Evolutionary conservation across 768 basidiomycete genomes (phyloP), one percentile per base, ranked within the genome.

Genomic region (Lentinula sp.): DNA sequence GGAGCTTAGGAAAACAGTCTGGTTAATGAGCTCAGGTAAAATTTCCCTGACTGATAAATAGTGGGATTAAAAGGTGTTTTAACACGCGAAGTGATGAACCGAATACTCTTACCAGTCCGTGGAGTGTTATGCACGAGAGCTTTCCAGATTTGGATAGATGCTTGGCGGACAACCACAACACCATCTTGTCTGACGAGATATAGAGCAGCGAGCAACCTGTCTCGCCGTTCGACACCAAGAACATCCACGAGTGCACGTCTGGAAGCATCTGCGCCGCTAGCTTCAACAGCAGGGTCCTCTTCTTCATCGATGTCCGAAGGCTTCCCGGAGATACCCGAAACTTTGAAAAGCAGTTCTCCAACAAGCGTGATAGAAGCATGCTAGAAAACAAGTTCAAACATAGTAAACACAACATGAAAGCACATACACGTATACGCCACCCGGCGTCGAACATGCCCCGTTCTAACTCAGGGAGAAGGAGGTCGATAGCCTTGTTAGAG

Each of bases 71-170:
- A 46, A 40, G 23, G 16, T 45, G 60, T 50, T 32, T 10, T 8
- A n/a, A 11, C 61, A 15, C 48, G 34, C 42, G 11, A 40, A 37
- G 53, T 15, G 21, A 35, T 28, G 28, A 28, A 28, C 28, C 28
- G 39, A 28, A 57, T 37, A 53, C 49, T 32, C 76, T 60, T 69
- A 93, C 93, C 88, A 65, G 94, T 96, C 49, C 89, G 80, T 5
- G 93, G 95, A 0, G 94, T 96, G 67, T 96, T 98, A 71, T 93
- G 85, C 9, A 99, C 95, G 64, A 98, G 79, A 4, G 94, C 96
- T 74, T 98, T 98, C 97, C 97, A 99, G 64, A 98, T 97, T 61
- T 93, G 93, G 49, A 96, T 84, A 0, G 95, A 91, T 2, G 93
- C 86, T 70, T 93, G 91, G 43, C 96, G 86, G 40, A 98, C 95